Conservation (phyloP, 192 early-diverging fungal genomes). For the Diversispora epigaea region DNA sequence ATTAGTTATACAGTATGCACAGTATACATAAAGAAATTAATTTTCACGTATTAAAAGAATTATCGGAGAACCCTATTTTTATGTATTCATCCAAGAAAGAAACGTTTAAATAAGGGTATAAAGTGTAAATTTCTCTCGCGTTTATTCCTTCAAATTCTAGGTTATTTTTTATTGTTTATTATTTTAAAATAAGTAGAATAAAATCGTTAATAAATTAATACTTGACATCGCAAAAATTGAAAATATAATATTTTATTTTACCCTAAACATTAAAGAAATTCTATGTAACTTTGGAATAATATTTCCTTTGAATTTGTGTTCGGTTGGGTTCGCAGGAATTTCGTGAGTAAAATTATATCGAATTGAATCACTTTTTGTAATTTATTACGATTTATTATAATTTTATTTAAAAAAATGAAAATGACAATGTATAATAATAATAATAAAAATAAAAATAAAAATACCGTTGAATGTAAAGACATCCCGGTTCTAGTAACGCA, state of each 20-base stretch:
- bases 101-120: too few species aligned
- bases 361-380: conserved; percentile 47
- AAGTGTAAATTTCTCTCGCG: too few species aligned
- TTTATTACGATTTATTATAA: neutral
- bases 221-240: too few species aligned
- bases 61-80: too few species aligned
- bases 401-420: neutral
- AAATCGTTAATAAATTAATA: too few species aligned
- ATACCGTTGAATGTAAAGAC: conserved; percentile 75
- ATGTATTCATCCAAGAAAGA: too few species aligned
- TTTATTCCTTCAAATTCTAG: too few species aligned
- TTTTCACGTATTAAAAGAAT: too few species aligned
- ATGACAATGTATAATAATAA: neutral
- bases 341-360: conserved; percentile 81
- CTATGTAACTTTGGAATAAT: conserved; percentile 57
- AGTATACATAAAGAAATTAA: too few species aligned
- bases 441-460: neutral
- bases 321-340: conserved; percentile 54
- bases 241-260: conserved; percentile 35
- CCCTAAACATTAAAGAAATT: conserved; percentile 76
- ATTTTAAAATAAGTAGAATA: too few species aligned
- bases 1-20: too few species aligned
- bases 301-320: conserved; percentile 55
- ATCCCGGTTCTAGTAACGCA: conserved; percentile 61
- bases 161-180: too few species aligned